Percentiles rank a stretch among this genome's conserved stretches.
Conservation (phyloP, 345 rosid genomes). For the Salix udensis region DNA sequence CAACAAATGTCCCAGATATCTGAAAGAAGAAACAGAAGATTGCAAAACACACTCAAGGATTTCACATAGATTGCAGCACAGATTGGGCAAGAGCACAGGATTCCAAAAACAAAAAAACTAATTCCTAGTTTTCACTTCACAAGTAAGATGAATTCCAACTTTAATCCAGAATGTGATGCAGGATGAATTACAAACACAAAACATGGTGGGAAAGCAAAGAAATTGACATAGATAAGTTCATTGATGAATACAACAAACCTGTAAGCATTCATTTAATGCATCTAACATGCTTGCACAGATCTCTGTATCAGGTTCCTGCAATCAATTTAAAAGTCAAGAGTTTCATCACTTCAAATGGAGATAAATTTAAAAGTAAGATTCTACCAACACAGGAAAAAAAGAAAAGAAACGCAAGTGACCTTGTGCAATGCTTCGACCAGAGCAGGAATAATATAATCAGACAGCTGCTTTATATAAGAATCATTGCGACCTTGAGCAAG, state of each 20-base stretch:
- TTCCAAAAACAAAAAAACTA: neutral
- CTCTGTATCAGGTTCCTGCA: slow-evolving; percentile 99
- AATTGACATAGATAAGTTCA: neutral
- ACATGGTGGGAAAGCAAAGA: neutral
- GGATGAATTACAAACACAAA: neutral
- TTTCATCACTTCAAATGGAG: neutral
- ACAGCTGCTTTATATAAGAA: slow-evolving; percentile 83
- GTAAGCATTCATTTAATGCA: slow-evolving; percentile 91
- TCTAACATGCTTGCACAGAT: slow-evolving; percentile 95
- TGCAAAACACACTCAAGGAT: neutral
- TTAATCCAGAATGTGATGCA: neutral
- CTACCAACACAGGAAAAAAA: neutral
- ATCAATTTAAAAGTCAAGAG: slow-evolving; percentile 14
- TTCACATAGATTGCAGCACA: neutral
- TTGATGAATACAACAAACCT: slow-evolving; percentile 45
- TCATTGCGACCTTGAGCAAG: slow-evolving; percentile 78
- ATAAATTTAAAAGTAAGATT: neutral
- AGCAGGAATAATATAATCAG: slow-evolving; percentile 90
- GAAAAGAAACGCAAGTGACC: slow-evolving; percentile 37
- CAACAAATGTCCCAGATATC: slow-evolving; percentile 80
- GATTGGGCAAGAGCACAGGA: neutral
- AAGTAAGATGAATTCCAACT: neutral
- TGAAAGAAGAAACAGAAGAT: slow-evolving; percentile 33
- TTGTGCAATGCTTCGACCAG: slow-evolving; percentile 93
- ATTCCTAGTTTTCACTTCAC: neutral